These are phyloP conservation scores for Candida ponderosae DNA, from an alignment of 805 yeast species.

Conservation along the genomic window DNA sequence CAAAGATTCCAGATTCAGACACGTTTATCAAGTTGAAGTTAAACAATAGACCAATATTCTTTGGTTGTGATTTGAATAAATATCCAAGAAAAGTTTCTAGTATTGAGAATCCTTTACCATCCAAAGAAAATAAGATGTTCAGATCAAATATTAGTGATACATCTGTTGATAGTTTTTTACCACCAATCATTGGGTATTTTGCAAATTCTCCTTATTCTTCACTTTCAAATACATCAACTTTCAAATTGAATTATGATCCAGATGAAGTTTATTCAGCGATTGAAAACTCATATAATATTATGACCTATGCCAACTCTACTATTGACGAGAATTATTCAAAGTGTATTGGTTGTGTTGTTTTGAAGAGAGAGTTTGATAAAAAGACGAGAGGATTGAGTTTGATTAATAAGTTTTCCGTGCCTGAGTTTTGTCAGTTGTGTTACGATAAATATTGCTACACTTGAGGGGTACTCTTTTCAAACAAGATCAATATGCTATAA, in stretches of 20 bases:
- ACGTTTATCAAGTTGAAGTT: constrained; percentile 42
- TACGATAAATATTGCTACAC: constrained; percentile 32
- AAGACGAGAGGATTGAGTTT: constrained; percentile 14
- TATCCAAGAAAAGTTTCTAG: constrained; percentile 9
- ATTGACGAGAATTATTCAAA: constrained; percentile 25
- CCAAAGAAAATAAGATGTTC: no score
- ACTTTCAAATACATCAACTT: constrained; percentile 50
- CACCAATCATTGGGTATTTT: constrained; percentile 48
- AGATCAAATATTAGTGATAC: not conserved
- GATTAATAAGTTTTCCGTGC: constrained; percentile 14
- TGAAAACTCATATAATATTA: constrained; percentile 44
- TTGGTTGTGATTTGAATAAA: constrained; percentile 51
- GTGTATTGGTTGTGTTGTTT: constrained; percentile 51
- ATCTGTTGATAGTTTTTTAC: constrained; percentile 19
- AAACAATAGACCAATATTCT: constrained; percentile 60
- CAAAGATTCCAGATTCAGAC: constrained; percentile 50
- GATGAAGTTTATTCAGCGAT: constrained; percentile 38
- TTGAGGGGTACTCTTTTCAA: constrained; percentile 7
- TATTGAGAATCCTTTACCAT: no score
- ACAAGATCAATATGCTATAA: no score
- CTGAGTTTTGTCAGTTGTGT: constrained; percentile 29
- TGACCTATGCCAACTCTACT: constrained; percentile 36
- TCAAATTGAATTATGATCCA: constrained; percentile 41
- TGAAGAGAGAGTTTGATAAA: constrained; percentile 46
- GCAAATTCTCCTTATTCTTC: constrained; percentile 36